A percentile compares a stretch with the other conserved stretches of the same genome.
These are phyloP conservation scores for Eucalyptus cloeziana DNA, from an alignment of 345 rosid genomes.

Conservation along the genomic window DNA sequence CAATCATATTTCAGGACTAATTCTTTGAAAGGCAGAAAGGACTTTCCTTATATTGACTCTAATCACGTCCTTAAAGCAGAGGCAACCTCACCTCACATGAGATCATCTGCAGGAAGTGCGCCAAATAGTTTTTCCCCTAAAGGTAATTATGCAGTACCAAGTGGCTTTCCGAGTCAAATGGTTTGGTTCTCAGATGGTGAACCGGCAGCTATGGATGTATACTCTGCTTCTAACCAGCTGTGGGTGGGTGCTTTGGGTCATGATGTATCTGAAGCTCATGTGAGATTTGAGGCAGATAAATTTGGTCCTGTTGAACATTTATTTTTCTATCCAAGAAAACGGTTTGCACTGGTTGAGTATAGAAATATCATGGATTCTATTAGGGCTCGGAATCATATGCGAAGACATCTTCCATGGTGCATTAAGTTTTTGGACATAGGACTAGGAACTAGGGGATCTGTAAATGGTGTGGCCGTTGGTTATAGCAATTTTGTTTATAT, in stretches of 20 bases:
- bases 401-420: conserved; percentile 70
- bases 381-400: conserved; percentile 79
- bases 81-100: conserved; percentile 3
- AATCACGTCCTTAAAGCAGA: conserved; percentile 13
- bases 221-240: conserved; percentile 77
- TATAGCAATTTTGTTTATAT: conserved; percentile 69
- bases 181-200: conserved; percentile 83
- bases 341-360: conserved; percentile 83
- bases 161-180: conserved; percentile 32
- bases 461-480: conserved; percentile 77
- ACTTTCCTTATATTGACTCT: conserved; percentile 17
- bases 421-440: conserved; percentile 84
- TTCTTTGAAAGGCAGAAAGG: conserved; percentile 56
- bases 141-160: conserved; percentile 25
- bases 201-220: conserved; percentile 59
- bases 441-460: conserved; percentile 65
- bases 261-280: conserved; percentile 69
- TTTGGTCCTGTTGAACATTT: conserved; percentile 77
- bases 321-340: conserved; percentile 61
- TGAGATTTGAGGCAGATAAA: conserved; percentile 79
- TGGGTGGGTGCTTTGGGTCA: conserved; percentile 78
- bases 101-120: conserved; percentile 14
- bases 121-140: conserved; percentile 44
- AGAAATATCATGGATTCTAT: conserved; percentile 81
- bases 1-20: conserved; percentile 46